Evolutionary conservation across 2,329 filamentous ascomycete species (phyloP).

Genomic region (Blumeria graminis): DNA sequence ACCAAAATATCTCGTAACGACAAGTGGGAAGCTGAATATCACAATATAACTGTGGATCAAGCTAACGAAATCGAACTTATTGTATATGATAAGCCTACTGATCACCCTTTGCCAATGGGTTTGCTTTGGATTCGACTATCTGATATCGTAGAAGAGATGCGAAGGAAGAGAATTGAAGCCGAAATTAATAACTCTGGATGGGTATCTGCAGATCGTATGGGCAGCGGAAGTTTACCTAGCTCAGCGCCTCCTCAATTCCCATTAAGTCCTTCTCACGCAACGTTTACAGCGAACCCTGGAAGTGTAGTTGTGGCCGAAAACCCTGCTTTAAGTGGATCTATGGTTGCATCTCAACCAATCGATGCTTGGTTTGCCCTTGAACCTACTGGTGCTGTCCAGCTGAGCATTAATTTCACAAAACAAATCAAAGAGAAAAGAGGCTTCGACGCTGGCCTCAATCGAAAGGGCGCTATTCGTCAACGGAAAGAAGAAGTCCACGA

Average conservation of each 20-base stretch:
- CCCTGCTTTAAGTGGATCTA: slow-evolving; percentile 17
- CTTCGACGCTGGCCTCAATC: slow-evolving; percentile 72
- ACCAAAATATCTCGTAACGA: slow-evolving; percentile 71
- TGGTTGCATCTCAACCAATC: slow-evolving; percentile 29
- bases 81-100: slow-evolving; percentile 84
- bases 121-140: slow-evolving; percentile 93
- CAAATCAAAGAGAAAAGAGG: slow-evolving; percentile 61
- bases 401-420: slow-evolving; percentile 81
- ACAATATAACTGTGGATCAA: slow-evolving; percentile 88
- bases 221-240: slow-evolving; percentile 25
- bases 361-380: slow-evolving; percentile 96
- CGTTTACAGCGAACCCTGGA: slow-evolving; percentile 20
- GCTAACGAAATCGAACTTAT: slow-evolving; percentile 96
- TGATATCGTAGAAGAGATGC: slow-evolving; percentile 92
- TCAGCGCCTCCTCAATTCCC: slow-evolving; percentile 29
- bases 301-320: neutral
- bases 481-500: slow-evolving; percentile 96
- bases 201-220: slow-evolving; percentile 95
- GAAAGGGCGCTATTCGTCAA: slow-evolving; percentile 89
- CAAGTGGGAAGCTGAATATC: slow-evolving; percentile 74
- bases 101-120: slow-evolving; percentile 77
- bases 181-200: slow-evolving; percentile 87
- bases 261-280: slow-evolving; percentile 24
- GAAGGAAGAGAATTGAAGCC: slow-evolving; percentile 86
- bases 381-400: slow-evolving; percentile 74